These are phyloP conservation scores for Paramecium tetraurelia DNA, from an alignment of 73 alveolate genomes.

Conservation along the genomic window DNA sequence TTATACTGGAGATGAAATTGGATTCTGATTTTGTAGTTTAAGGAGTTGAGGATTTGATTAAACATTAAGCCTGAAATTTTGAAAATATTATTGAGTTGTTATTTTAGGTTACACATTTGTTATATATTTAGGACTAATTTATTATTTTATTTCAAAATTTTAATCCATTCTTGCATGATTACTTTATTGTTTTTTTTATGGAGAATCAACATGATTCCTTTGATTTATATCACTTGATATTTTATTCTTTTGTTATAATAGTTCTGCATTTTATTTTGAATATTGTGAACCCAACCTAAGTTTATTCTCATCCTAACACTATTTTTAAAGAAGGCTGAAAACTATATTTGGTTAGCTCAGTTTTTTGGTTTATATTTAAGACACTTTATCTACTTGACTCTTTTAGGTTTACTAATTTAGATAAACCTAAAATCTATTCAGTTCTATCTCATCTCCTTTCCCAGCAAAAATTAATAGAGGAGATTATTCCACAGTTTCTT, in stretches of 20 bases:
- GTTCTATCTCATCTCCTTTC: neutral
- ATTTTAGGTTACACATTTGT: neutral
- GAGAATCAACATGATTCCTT: neutral
- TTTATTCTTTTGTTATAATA: neutral
- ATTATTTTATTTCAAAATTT: neutral
- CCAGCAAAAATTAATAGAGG: neutral
- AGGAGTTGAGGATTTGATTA: neutral
- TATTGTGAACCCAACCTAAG: neutral
- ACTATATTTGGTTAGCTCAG: neutral
- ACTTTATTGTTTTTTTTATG: neutral
- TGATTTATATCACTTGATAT: neutral
- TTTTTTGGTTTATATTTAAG: neutral
- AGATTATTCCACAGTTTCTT: neutral
- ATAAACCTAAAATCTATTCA: neutral
- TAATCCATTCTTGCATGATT: neutral
- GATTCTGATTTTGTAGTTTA: neutral
- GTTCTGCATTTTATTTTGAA: neutral
- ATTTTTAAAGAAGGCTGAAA: neutral
- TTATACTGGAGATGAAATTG: neutral
- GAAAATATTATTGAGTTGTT: neutral
- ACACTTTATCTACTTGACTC: neutral
- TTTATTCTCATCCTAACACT: neutral
- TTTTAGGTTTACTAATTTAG: neutral
- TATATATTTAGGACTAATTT: neutral
- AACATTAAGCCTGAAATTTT: neutral